Evolutionary conservation across 805 yeast species (phyloP).

Genomic region (Candida sithepensis): DNA sequence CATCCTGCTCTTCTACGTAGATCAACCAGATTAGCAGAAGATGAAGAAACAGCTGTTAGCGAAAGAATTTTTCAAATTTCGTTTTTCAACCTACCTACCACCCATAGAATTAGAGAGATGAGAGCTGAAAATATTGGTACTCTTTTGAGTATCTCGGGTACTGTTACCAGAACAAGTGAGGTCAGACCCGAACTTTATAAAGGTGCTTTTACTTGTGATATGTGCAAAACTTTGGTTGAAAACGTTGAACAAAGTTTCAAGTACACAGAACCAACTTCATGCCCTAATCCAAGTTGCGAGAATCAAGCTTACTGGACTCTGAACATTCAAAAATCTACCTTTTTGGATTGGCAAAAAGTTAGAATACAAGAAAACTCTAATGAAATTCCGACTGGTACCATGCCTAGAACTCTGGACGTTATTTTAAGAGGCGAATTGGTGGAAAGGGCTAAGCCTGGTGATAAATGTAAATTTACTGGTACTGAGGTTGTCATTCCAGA

Average conservation of each 20-base stretch:
- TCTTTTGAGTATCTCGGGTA: conserved; percentile 81
- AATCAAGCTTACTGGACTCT: conserved; percentile 85
- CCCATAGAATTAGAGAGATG: conserved; percentile 83
- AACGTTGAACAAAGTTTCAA: conserved; percentile 91
- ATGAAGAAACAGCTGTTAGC: conserved; percentile 39
- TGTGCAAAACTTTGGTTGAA: conserved; percentile 79
- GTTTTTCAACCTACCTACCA: conserved; percentile 78
- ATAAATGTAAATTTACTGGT: conserved; percentile 89
- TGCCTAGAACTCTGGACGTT: conserved; percentile 96
- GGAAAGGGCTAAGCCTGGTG: conserved; percentile 96
- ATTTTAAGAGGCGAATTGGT: conserved; percentile 91
- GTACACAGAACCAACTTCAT: conserved; percentile 91
- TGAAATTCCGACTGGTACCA: conserved; percentile 96
- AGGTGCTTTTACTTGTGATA: conserved; percentile 86
- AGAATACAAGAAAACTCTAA: conserved; percentile 94
- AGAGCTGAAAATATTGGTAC: conserved; percentile 87
- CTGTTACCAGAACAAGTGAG: conserved; percentile 94
- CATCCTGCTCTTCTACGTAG: conserved; percentile 66
- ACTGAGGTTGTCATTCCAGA: conserved; percentile 94
- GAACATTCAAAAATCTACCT: conserved; percentile 77
- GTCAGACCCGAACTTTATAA: conserved; percentile 90
- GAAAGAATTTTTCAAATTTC: conserved; percentile 88
- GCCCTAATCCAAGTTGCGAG: conserved; percentile 83
- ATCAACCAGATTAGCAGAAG: conserved; percentile 38
- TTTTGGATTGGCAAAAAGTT: conserved; percentile 95